A percentile compares a stretch with the other conserved stretches of the same genome.
phyloP scores from a whole-genome alignment of 2,329 filamentous ascomycete species.

The Aspergillus udagawae region DNA sequence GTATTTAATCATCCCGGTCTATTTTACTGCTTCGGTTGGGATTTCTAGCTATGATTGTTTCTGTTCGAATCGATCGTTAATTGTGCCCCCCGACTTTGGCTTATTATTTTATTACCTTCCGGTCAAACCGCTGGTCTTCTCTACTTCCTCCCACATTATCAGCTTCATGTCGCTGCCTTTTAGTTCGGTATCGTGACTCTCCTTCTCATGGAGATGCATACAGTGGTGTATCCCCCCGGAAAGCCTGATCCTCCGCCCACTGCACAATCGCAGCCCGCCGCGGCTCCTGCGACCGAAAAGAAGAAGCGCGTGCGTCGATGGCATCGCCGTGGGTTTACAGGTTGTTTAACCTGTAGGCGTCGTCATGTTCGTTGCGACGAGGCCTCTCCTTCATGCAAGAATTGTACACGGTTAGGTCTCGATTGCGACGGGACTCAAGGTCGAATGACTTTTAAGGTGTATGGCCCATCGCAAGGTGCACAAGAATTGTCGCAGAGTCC shows the following conservation, averaged over 20 bases:
- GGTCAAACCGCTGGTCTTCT: background rate
- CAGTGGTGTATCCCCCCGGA: slow-evolving; percentile 16
- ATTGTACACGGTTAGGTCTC: slow-evolving; percentile 32
- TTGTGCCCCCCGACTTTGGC: background rate
- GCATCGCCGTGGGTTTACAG: slow-evolving; percentile 41
- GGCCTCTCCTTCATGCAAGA: slow-evolving; percentile 34
- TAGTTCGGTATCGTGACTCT: slow-evolving; percentile 3
- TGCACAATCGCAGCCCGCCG: slow-evolving; percentile 7
- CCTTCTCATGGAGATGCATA: slow-evolving; percentile 27
- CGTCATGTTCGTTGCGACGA: slow-evolving; percentile 39
- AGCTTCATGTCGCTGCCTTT: slow-evolving; percentile 24
- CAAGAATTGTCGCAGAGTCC: slow-evolving; percentile 5
- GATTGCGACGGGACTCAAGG: slow-evolving; percentile 33
- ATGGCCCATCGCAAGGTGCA: slow-evolving; percentile 25
- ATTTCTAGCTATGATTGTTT: background rate
- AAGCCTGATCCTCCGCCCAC: slow-evolving; percentile 11
- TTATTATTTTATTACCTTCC: background rate
- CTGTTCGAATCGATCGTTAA: background rate
- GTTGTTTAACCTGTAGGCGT: slow-evolving; percentile 39
- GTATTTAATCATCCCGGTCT: background rate
- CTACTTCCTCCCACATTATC: background rate
- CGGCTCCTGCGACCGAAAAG: slow-evolving; percentile 16
- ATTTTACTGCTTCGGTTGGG: background rate
- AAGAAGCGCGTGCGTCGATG: slow-evolving; percentile 35
- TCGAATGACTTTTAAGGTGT: slow-evolving; percentile 37